A percentile compares a stretch with the other conserved stretches of the same genome.
These are phyloP conservation scores for Melampsora abietis-canadensis DNA, from an alignment of 1,284 basidiomycete genomes.

Conservation along the genomic window DNA sequence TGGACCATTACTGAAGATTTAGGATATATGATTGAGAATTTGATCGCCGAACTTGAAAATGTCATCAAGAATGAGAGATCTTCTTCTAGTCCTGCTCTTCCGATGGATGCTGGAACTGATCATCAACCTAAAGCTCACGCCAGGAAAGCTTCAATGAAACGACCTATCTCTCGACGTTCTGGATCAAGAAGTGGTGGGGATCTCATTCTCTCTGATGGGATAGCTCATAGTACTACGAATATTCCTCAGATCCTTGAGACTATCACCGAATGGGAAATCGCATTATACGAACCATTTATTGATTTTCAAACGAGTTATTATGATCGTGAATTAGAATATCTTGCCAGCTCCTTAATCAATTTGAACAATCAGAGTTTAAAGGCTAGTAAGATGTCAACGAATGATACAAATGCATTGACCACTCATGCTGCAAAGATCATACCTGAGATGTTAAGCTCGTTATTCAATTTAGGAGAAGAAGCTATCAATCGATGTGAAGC, in stretches of 20 bases:
- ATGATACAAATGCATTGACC: conserved; percentile 12
- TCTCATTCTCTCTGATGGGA: neutral
- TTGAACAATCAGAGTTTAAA: conserved; percentile 2
- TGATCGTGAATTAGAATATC: conserved; percentile 66
- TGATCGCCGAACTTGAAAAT: conserved; percentile 50
- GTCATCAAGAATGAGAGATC: conserved; percentile 46
- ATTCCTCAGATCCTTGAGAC: conserved; percentile 20
- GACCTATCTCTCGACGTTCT: conserved; percentile 11
- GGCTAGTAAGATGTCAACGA: neutral
- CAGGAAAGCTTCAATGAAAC: conserved; percentile 27
- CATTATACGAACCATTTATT: conserved; percentile 84
- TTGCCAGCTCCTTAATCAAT: conserved; percentile 61
- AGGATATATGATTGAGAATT: conserved; percentile 46
- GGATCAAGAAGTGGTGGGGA: conserved; percentile 16
- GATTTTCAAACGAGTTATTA: conserved; percentile 81
- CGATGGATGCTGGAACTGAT: conserved; percentile 68
- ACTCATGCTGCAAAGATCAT: conserved; percentile 34
- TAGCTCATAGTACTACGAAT: conserved; percentile 6
- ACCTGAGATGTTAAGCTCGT: conserved; percentile 63
- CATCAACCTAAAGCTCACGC: conserved; percentile 24
- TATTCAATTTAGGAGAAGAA: conserved; percentile 74
- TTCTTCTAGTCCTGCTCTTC: conserved; percentile 61
- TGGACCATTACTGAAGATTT: conserved; percentile 30
- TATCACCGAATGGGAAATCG: conserved; percentile 69
- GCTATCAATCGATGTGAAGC: conserved; percentile 68